Base-by-base conservation (phyloP, 371 early-diverging fungal genomes). In the Actinomortierella wolfii region DNA sequence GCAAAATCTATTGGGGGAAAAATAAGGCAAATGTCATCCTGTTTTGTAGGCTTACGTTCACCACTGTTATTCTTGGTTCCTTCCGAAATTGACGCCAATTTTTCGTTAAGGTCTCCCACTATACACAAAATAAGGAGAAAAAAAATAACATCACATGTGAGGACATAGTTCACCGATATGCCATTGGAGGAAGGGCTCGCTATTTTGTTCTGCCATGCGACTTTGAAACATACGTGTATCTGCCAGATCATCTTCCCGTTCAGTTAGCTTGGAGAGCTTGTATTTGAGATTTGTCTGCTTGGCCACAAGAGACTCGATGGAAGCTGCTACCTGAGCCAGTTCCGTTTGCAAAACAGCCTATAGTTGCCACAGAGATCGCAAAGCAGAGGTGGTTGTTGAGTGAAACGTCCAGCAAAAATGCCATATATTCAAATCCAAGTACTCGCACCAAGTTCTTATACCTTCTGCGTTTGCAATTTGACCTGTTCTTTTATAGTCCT, bases 241-340 rank as follows among this genome's bases (percentile, higher is more conserved):
- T 25, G 78, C 76, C 54, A 85, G 66, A 49, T 84, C 82, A 24
- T 83, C 82, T 54, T 90, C 87, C 50, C 84, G 79, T 46, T 77
- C 77, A 42, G 83, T 81, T 18, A 86, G 67, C 51, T 78, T 84
- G 34, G 82, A 78, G 68, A 87, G 79, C 63, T 84, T 83, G 26
- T 68, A 76, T 45, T 77, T 81, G 39, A 89, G 61, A 24, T 77
- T 63, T 26, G 80, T 78, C 44, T 86, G 83, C 54, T 83, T 78
- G 20, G 76, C 77, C 8, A 77, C 56, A 48, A 89, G 23, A 1
- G 71, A 51, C 49, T 71, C 64, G 24, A 71, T 71, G 5, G 66
- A 71, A 6, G 73, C 66, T 1, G 59, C 83, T n/a, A 89, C 81
- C 56, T 88, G 87, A 11, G 73, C 76, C 26, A 91, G 79, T 64